Evolutionary conservation across 2,329 filamentous ascomycete genomes (phyloP).

Genomic region (Arthrobotrys iridis): DNA sequence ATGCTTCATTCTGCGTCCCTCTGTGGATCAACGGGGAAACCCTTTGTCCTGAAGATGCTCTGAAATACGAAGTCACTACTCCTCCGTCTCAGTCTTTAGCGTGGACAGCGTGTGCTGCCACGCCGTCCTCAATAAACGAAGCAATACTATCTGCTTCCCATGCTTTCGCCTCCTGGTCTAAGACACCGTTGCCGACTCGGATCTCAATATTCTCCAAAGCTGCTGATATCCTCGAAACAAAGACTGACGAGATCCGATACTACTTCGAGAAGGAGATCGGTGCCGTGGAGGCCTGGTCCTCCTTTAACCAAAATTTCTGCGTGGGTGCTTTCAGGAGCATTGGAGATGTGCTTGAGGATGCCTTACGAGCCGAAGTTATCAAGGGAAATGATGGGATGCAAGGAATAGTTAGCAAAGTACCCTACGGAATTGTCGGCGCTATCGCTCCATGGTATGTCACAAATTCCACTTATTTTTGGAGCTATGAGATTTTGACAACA

Average conservation of each 20-base stretch:
- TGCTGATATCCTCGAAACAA: constrained; percentile 71
- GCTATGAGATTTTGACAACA: not conserved
- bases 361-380: constrained; percentile 58
- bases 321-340: constrained; percentile 63
- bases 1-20: constrained; percentile 46
- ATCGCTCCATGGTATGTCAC: constrained; percentile 79
- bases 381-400: constrained; percentile 64
- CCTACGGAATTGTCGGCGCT: constrained; percentile 79
- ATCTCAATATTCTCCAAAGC: constrained; percentile 77
- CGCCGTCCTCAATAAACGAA: constrained; percentile 67
- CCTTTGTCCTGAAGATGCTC: constrained; percentile 16
- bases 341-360: constrained; percentile 60
- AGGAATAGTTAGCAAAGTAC: constrained; percentile 77
- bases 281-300: constrained; percentile 61
- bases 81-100: constrained; percentile 33
- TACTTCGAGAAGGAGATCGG: constrained; percentile 72
- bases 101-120: constrained; percentile 69
- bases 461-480: not conserved
- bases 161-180: constrained; percentile 76
- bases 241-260: constrained; percentile 69
- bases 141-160: constrained; percentile 71
- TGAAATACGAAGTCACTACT: constrained; percentile 36
- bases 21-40: constrained; percentile 44
- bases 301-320: constrained; percentile 63
- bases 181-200: constrained; percentile 69